A percentile compares a stretch with the other conserved stretches of the same genome.
phyloP scores from a whole-genome alignment of 73 alveolate genomes.

The Tetrahymena malaccensis region DNA sequence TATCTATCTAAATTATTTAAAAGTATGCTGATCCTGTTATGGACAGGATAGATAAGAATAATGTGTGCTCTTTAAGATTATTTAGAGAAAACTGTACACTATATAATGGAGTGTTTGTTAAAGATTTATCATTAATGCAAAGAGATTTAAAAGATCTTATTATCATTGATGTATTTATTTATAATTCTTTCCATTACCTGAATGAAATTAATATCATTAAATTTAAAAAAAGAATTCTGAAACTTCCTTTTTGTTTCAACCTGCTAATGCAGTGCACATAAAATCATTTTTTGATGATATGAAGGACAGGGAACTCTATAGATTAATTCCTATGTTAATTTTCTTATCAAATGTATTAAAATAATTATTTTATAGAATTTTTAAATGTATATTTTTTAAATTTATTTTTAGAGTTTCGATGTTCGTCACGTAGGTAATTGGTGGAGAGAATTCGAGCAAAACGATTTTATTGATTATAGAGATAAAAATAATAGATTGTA shows the following conservation, averaged over 20 bases:
- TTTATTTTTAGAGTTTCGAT: not conserved
- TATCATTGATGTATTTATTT: constrained; percentile 49
- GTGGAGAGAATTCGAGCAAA: not conserved
- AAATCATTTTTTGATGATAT: constrained; percentile 29
- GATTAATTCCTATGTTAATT: constrained; percentile 5
- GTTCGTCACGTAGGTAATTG: not conserved
- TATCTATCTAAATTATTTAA: not conserved
- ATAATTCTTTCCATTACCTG: not conserved
- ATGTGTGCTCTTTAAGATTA: constrained; percentile 39
- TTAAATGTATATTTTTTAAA: not conserved
- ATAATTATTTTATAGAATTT: not conserved
- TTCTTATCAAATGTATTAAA: constrained; percentile 1
- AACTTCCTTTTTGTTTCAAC: constrained; percentile 20
- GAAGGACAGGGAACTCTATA: constrained; percentile 10
- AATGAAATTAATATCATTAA: not conserved
- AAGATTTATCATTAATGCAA: constrained; percentile 65
- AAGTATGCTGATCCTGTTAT: constrained; percentile 85
- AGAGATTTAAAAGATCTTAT: constrained; percentile 68
- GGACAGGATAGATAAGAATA: constrained; percentile 61
- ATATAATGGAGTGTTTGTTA: constrained; percentile 67
- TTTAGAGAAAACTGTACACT: constrained; percentile 86
- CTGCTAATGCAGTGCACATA: constrained; percentile 30
- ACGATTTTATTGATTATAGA: not conserved
- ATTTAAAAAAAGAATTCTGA: constrained; percentile 6
- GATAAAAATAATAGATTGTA: not conserved